phyloP scores from a whole-genome alignment of 225 moss, liverwort and hornwort species.

The Antitrichia curtipendula region DNA sequence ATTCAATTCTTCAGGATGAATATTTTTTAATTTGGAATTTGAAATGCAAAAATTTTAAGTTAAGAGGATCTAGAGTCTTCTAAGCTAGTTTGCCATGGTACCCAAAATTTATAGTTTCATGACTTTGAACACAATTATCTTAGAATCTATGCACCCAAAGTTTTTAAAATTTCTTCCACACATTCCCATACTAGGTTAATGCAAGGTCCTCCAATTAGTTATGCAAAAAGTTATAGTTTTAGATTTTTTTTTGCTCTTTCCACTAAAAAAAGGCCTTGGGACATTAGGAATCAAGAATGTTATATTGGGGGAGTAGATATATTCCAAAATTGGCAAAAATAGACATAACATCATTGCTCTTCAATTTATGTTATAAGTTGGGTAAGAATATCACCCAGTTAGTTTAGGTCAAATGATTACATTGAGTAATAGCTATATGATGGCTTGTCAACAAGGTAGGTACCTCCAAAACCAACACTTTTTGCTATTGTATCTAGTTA shows the following conservation, averaged over 20 bases:
- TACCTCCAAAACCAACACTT: too few relatives aligned
- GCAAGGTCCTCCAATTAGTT: neutral
- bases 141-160: neutral
- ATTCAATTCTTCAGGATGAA: too few relatives aligned
- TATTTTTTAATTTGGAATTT: too few relatives aligned
- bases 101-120: neutral
- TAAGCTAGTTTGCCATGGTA: neutral
- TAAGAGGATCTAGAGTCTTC: neutral
- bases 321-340: neutral
- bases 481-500: too few relatives aligned
- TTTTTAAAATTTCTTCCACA: neutral
- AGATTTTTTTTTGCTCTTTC: neutral
- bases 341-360: neutral
- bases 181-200: neutral
- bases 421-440: too few relatives aligned
- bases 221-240: neutral
- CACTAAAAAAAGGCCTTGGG: neutral
- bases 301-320: neutral
- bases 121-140: neutral
- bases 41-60: too few relatives aligned
- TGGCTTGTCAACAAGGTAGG: too few relatives aligned
- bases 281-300: neutral
- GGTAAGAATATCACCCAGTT: neutral
- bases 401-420: too few relatives aligned
- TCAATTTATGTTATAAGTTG: rapidly evolving